phyloP scores from a whole-genome alignment of 2,329 filamentous ascomycete species.

The Lecanosticta acicola region DNA sequence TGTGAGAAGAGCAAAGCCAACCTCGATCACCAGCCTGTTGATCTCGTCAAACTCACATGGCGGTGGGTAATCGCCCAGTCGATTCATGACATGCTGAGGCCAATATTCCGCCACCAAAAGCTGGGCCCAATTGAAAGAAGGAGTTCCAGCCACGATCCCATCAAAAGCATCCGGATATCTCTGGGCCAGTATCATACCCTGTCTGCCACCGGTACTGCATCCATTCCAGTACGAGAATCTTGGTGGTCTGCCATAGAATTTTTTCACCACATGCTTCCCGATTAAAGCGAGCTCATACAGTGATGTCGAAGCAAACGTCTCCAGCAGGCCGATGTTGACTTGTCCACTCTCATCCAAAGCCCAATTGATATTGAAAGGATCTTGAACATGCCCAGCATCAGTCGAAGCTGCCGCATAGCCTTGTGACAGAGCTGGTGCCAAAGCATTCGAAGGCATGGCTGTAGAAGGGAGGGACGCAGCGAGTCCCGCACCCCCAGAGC shows the following conservation, averaged over 20 bases:
- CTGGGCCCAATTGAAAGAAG: not conserved
- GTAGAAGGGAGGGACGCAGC: slow-evolving; percentile 10
- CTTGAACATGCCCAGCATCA: slow-evolving; percentile 20
- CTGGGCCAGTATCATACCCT: slow-evolving; percentile 34
- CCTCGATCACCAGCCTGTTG: slow-evolving; percentile 9
- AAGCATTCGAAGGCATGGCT: not conserved
- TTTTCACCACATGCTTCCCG: slow-evolving; percentile 21
- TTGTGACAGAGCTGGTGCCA: slow-evolving; percentile 12
- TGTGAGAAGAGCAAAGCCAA: slow-evolving; percentile 16
- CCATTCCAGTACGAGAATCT: slow-evolving; percentile 35
- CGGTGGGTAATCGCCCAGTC: not conserved
- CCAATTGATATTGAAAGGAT: slow-evolving; percentile 8
- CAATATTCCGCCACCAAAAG: not conserved
- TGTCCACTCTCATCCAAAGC: slow-evolving; percentile 22
- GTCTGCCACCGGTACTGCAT: slow-evolving; percentile 35
- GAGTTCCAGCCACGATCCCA: not conserved
- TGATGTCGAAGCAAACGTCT: slow-evolving; percentile 28
- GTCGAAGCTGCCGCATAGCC: slow-evolving; percentile 26
- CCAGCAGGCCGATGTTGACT: slow-evolving; percentile 27
- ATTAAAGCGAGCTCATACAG: slow-evolving; percentile 30
- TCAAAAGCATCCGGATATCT: slow-evolving; percentile 32
- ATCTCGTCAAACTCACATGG: not conserved
- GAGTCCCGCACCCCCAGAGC: slow-evolving; percentile 37
- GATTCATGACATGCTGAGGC: not conserved
- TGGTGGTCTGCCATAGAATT: slow-evolving; percentile 29